phyloP scores from a whole-genome alignment of 2,329 filamentous ascomycete genomes.

The Phialemonium atrogriseum region DNA sequence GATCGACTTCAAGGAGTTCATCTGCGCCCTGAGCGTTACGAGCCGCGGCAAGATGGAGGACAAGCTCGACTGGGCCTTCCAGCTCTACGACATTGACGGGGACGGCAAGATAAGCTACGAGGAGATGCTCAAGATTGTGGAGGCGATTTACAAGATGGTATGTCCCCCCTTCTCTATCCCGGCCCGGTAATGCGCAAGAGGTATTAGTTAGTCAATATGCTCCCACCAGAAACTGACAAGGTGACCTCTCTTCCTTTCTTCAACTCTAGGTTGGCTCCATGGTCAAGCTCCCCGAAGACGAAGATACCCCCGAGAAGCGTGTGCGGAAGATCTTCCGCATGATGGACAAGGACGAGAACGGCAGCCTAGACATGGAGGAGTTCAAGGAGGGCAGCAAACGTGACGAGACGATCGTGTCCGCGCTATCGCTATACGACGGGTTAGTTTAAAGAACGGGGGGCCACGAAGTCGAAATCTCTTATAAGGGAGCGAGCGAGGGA shows the following conservation, averaged over 20 bases:
- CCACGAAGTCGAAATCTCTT: background rate
- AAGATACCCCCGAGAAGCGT: conserved; percentile 97
- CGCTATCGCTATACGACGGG: conserved; percentile 91
- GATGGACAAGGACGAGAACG: conserved; percentile 99
- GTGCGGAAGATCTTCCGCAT: conserved; percentile 98
- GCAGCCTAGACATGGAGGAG: conserved; percentile 90
- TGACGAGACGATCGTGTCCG: conserved; percentile 97
- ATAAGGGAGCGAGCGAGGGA: conserved; percentile 1
- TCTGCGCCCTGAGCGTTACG: conserved; percentile 93
- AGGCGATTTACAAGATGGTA: conserved; percentile 99
- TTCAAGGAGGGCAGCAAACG: conserved; percentile 99
- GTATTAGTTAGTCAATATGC: no score
- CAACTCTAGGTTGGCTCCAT: conserved; percentile 78
- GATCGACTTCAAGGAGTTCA: conserved; percentile 99
- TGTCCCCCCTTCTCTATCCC: conserved; percentile 10
- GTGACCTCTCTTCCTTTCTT: conserved; percentile 2
- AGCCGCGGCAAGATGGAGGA: conserved; percentile 98
- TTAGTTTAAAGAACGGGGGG: conserved; percentile 54
- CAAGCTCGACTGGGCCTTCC: conserved; percentile 98
- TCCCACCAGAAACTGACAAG: no score
- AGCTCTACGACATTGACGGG: conserved; percentile 97
- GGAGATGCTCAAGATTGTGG: conserved; percentile 97
- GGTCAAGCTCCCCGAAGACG: conserved; percentile 97
- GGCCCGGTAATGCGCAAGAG: background rate
- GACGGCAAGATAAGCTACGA: conserved; percentile 99